Base-by-base conservation (phyloP, 805 yeast genomes). In the Hemisphaericaspora nanyangensis region DNA sequence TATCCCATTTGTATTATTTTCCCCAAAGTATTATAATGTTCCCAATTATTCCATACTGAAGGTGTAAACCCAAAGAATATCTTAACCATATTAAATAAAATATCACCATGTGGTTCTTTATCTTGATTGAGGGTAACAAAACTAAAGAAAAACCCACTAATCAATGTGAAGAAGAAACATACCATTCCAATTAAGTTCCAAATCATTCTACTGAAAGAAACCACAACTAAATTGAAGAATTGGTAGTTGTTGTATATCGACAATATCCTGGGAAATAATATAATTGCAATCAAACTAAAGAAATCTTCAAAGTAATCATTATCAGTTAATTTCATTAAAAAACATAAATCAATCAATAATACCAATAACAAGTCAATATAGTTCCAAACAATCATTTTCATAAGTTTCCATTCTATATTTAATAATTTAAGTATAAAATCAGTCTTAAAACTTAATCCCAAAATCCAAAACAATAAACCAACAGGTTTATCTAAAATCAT, bases 41-140 rank as follows among this genome's bases (percentile, higher is more conserved):
- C 55, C 81, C 81, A 76, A 38, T 70, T 72, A 33, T 65, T 63
- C 82, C 82, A 77, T 3, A 77, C 80, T 0, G 80, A 74, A 0
- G 82, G 81, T 1, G 82, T 77, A 51, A 72, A 77, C 0, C 82
- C 82, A 50, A 76, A 76, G 44, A 77, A 65, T 3, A 77, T 61
- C 51, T 74, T 73, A 32, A 76, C 53, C 63, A 76, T 63, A 42
- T 72, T 77, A 49, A 69, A 76, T 11, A 77, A 72, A 17, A 77
- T 76, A 26, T 69, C 63, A 28, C 59, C 53, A 15, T 72, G 58
- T 36, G 68, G 58, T n/a, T n/a, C n/a, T 27, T 65, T 52, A 36
- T 69, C 69, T 10, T 63, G 50, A 4, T 76, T 75, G 29, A 75
- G 60, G 33, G 74, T 64, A 7, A 77, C 68, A 43, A 77, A 72